A percentile compares a stretch with the other conserved stretches of the same genome.
Evolutionary conservation across 1,139 yeast species (phyloP).

Genomic region (Taphrina communis): DNA sequence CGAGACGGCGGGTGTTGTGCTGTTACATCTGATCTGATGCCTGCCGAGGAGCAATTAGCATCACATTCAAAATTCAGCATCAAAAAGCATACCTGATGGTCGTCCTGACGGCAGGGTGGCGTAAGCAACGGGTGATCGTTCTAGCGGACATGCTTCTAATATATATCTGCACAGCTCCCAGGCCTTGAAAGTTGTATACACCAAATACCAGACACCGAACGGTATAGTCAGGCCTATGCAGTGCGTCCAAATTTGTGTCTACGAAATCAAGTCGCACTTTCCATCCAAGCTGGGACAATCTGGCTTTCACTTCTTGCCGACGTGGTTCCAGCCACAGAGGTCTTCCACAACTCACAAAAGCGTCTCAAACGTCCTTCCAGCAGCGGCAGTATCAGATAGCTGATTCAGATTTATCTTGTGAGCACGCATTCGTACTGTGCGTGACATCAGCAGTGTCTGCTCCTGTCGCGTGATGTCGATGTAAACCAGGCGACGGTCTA

Average conservation of each 20-base stretch:
- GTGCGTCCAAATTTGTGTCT: constrained; percentile 1
- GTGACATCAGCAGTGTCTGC: no score
- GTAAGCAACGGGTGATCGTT: constrained; percentile 11
- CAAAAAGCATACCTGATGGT: neutral
- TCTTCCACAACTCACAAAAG: neutral
- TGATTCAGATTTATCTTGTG: no score
- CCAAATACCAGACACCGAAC: no score
- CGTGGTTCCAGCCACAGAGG: neutral
- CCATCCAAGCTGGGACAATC: neutral
- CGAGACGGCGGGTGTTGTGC: constrained; percentile 22
- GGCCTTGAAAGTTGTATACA: no score
- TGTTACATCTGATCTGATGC: constrained; percentile 22
- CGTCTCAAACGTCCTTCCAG: no score
- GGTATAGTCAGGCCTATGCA: neutral
- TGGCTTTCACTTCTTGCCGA: constrained; percentile 12
- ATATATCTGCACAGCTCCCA: no score
- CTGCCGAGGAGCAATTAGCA: neutral
- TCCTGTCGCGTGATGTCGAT: no score
- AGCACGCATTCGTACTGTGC: no score
- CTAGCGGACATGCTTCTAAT: constrained; percentile 4
- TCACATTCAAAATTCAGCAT: neutral
- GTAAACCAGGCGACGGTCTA: no score
- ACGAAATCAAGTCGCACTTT: constrained; percentile 9
- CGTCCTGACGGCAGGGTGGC: neutral
- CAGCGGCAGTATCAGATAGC: no score